phyloP scores from a whole-genome alignment of 768 basidiomycete genomes.

The Russula abietina region DNA sequence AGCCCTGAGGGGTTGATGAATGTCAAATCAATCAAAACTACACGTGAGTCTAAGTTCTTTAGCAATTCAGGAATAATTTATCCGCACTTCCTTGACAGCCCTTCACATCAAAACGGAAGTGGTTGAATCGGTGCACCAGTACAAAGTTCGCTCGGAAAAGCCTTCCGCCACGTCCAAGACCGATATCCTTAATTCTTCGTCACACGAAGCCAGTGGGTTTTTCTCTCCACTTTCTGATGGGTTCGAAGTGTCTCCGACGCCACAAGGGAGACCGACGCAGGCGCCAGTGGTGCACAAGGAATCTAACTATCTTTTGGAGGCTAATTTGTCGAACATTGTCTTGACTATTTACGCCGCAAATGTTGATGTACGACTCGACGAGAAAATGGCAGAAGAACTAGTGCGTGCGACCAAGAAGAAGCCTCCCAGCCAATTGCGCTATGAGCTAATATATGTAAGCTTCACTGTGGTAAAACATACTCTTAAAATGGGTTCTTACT shows the following conservation, averaged over 20 bases:
- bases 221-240: conserved; percentile 39
- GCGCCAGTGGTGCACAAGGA: conserved; percentile 30
- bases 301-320: conserved; percentile 29
- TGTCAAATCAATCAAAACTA: conserved; percentile 55
- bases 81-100: conserved; percentile 35
- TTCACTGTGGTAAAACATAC: not conserved
- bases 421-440: conserved; percentile 66
- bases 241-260: conserved; percentile 29
- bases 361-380: conserved; percentile 56
- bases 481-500: not conserved
- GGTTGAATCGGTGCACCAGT: conserved; percentile 70
- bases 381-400: conserved; percentile 66
- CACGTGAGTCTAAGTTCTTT: conserved; percentile 47
- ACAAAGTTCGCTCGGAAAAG: conserved; percentile 59
- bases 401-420: conserved; percentile 93
- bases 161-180: conserved; percentile 31
- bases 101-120: conserved; percentile 76
- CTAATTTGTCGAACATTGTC: conserved; percentile 49
- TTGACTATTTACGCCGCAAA: conserved; percentile 63
- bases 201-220: conserved; percentile 31
- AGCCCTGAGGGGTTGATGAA: conserved; percentile 63
- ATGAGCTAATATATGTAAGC: conserved; percentile 80
- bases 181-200: not conserved
- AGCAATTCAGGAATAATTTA: conserved; percentile 8
- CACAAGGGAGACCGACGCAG: too few species aligned